These are phyloP conservation scores for Phytophthora chlamydospora DNA, from an alignment of 352 stramenopile species.

Conservation along the genomic window DNA sequence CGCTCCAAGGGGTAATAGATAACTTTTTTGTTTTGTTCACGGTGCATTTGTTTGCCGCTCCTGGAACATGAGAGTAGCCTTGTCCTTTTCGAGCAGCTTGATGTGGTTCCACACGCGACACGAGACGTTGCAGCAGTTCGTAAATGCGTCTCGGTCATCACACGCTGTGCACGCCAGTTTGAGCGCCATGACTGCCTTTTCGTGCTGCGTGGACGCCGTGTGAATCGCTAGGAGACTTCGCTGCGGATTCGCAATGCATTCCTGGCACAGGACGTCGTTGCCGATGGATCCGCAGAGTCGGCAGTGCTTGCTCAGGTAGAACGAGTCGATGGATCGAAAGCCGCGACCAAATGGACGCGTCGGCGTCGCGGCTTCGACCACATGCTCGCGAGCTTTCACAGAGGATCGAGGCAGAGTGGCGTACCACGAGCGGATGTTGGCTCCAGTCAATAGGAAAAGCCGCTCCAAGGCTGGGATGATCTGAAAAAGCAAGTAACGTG, in stretches of 20 bases:
- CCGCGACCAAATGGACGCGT: constrained; percentile 20
- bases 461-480: constrained; percentile 87
- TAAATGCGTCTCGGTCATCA: constrained; percentile 54
- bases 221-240: constrained; percentile 74
- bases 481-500: constrained; percentile 27
- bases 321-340: constrained; percentile 77
- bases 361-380: constrained; percentile 20
- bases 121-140: constrained; percentile 54
- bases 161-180: constrained; percentile 55
- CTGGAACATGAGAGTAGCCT: constrained; percentile 44
- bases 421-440: constrained; percentile 83
- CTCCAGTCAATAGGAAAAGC: constrained; percentile 80
- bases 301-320: constrained; percentile 87
- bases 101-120: constrained; percentile 77
- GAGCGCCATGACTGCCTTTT: constrained; percentile 46
- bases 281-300: constrained; percentile 73
- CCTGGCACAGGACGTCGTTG: constrained; percentile 52
- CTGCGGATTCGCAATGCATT: constrained; percentile 62
- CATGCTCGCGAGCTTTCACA: constrained; percentile 60
- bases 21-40: constrained; percentile 34
- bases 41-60: constrained; percentile 12
- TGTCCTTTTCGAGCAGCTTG: constrained; percentile 45
- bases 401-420: constrained; percentile 55
- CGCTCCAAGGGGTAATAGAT: constrained; percentile 33
- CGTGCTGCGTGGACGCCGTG: constrained; percentile 42